These are phyloP conservation scores for Hemisphaericaspora nanyangensis DNA, from an alignment of 805 yeast genomes.

Conservation along the genomic window DNA sequence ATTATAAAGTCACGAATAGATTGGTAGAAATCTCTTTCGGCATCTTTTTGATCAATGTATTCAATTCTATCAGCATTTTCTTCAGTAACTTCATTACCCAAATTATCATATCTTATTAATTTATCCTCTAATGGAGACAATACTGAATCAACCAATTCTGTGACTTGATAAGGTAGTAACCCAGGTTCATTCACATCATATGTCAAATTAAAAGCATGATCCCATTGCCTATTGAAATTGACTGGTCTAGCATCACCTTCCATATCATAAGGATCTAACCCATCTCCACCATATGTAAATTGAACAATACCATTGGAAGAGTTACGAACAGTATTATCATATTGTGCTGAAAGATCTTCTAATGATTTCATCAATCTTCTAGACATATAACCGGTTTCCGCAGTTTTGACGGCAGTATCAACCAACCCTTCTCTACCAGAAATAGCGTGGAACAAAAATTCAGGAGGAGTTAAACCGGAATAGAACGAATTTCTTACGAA, in stretches of 20 bases:
- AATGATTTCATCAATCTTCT: conserved; percentile 96
- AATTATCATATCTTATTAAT: conserved; percentile 66
- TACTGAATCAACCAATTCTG: conserved; percentile 49
- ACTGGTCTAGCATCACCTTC: conserved; percentile 98
- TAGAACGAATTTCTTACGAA: conserved; percentile 94
- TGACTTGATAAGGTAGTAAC: conserved; percentile 68
- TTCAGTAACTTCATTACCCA: conserved; percentile 49
- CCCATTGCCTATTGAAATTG: conserved; percentile 92
- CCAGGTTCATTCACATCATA: conserved; percentile 51
- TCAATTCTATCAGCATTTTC: conserved; percentile 51
- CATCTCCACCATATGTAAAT: conserved; percentile 97
- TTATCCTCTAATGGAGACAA: conserved; percentile 58
- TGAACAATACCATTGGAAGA: conserved; percentile 96
- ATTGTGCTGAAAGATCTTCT: conserved; percentile 91
- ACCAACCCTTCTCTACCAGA: conserved; percentile 99
- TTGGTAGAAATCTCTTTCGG: conserved; percentile 78
- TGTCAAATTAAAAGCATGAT: conserved; percentile 77
- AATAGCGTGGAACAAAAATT: conserved; percentile 95
- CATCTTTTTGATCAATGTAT: conserved; percentile 79
- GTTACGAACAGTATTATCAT: conserved; percentile 92
- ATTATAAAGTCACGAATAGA: conserved; percentile 65
- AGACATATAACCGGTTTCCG: conserved; percentile 98
- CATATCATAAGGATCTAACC: conserved; percentile 97
- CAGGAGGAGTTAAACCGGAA: conserved; percentile 94
- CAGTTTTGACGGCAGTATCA: conserved; percentile 98